Evolutionary conservation across 768 basidiomycete genomes (phyloP).

Genomic region (Auricularia heimuer): DNA sequence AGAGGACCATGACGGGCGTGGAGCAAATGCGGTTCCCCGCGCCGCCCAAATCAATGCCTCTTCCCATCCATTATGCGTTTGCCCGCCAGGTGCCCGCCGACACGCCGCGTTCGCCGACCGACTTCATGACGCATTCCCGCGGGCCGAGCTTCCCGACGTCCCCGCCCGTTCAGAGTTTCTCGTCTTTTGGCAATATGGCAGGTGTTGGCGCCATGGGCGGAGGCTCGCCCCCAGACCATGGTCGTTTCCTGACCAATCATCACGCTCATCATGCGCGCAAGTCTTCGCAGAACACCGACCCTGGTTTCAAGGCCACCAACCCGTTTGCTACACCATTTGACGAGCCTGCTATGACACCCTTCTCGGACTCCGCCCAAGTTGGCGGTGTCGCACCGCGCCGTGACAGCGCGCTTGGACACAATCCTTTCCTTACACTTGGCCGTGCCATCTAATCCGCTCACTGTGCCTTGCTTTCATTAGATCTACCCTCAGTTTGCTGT

Average conservation of each 20-base stretch:
- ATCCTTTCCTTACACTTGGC: neutral
- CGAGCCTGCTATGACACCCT: constrained; percentile 24
- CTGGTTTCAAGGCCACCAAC: constrained; percentile 13
- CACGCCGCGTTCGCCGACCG: constrained; percentile 13
- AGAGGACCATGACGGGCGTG: constrained; percentile 12
- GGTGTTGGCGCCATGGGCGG: constrained; percentile 11
- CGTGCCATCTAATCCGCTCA: no score
- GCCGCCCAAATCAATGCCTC: constrained; percentile 16
- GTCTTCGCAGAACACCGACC: constrained; percentile 26
- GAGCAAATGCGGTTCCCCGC: constrained; percentile 13
- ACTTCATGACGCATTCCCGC: constrained; percentile 13
- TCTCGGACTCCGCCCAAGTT: neutral
- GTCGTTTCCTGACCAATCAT: constrained; percentile 22
- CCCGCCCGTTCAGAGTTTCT: constrained; percentile 13
- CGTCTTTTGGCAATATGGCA: constrained; percentile 8
- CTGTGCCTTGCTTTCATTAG: no score
- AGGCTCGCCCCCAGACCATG: constrained; percentile 32
- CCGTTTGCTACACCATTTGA: constrained; percentile 78
- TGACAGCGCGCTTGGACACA: neutral
- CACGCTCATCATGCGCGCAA: constrained; percentile 31
- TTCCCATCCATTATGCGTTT: constrained; percentile 37
- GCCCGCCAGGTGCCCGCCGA: constrained; percentile 12
- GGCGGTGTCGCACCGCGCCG: neutral
- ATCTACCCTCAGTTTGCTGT: no score
- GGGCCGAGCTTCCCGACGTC: constrained; percentile 18